phyloP scores from a whole-genome alignment of 176 grass and related monocot species.

The Oryza meridionalis region DNA sequence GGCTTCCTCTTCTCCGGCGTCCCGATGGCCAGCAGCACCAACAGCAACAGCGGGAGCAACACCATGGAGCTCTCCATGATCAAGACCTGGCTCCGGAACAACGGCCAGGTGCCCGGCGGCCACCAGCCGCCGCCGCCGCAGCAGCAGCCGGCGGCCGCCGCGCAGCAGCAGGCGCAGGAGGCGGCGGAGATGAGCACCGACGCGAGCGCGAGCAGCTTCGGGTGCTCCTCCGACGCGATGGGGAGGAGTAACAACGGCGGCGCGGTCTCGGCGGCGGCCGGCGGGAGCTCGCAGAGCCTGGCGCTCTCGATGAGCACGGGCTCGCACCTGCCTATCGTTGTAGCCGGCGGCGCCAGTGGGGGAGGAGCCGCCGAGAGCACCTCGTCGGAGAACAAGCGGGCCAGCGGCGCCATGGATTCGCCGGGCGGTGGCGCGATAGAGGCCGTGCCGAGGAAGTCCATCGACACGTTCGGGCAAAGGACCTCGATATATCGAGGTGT shows the following conservation, averaged over 20 bases:
- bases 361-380: conserved; percentile 56
- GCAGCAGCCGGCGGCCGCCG: not conserved
- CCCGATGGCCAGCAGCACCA: conserved; percentile 45
- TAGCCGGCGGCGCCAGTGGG: conserved; percentile 3
- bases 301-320: conserved; percentile 95
- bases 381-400: conserved; percentile 68
- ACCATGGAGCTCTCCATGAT: conserved; percentile 91
- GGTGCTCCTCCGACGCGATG: conserved; percentile 35
- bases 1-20: conserved; percentile 62
- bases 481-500: conserved; percentile 93
- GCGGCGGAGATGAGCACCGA: conserved; percentile 59
- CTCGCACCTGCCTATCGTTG: conserved; percentile 53
- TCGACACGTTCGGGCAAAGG: conserved; percentile 93
- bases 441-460: conserved; percentile 62
- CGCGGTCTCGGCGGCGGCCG: conserved; percentile 29
- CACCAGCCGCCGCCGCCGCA: not conserved
- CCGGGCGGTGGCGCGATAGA: conserved; percentile 44
- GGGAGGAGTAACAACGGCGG: conserved; percentile 36
- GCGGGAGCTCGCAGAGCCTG: conserved; percentile 58
- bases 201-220: conserved; percentile 57
- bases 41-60: conserved; percentile 53
- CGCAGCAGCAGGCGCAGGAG: conserved; percentile 7
- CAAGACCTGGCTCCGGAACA: conserved; percentile 90
- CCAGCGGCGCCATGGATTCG: conserved; percentile 58
- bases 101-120: conserved; percentile 52